Evolutionary conservation across 2,329 filamentous ascomycete species (phyloP).

Genomic region (Trichoderma simmonsii): DNA sequence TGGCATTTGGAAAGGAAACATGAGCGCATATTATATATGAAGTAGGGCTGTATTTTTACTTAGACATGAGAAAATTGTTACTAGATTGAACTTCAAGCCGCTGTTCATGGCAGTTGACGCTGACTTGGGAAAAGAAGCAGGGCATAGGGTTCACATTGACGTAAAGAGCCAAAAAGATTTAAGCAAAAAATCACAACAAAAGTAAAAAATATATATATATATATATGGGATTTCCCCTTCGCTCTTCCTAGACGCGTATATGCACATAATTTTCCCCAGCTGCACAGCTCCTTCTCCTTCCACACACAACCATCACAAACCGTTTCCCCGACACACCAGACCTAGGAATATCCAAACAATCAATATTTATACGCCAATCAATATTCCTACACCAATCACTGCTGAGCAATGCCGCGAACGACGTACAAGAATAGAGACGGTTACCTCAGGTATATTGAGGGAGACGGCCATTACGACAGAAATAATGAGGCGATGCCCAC

Average conservation of each 20-base stretch:
- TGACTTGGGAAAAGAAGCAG: neutral
- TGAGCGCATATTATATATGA: neutral
- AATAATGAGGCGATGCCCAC: neutral
- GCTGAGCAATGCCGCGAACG: neutral
- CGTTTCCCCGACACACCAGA: neutral
- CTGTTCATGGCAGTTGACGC: neutral
- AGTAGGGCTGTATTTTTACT: neutral
- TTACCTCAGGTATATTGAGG: neutral
- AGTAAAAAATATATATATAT: too few species aligned
- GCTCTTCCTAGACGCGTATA: neutral
- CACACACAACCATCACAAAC: neutral
- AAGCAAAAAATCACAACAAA: too few species aligned
- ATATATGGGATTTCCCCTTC: too few species aligned
- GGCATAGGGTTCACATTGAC: neutral
- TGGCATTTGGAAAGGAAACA: neutral
- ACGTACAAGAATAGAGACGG: neutral
- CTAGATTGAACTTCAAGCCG: neutral
- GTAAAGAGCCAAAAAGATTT: neutral
- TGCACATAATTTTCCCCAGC: neutral
- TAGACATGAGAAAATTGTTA: neutral
- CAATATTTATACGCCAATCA: neutral
- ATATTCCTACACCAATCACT: neutral
- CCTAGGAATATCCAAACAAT: neutral
- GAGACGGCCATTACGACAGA: neutral
- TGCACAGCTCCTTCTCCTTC: neutral